Percentiles rank a stretch among this genome's conserved stretches.
Conservation (phyloP, 179 eudicot species). For the Spergularia azorica region DNA sequence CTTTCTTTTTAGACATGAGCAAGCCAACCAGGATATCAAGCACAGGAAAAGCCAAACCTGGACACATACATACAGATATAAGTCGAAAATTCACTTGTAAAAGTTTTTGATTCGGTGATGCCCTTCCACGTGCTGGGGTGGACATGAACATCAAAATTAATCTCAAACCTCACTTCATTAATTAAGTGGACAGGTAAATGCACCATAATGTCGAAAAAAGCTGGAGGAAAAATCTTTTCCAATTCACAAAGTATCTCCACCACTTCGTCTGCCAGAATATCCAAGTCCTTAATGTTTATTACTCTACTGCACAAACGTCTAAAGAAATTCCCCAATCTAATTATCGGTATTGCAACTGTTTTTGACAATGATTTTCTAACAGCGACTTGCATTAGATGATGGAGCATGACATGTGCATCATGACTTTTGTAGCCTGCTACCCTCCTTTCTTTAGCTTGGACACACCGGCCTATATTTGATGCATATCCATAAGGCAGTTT, state of each 20-base stretch:
- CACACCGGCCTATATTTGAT: slow-evolving; percentile 27
- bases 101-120: too few species aligned
- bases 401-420: slow-evolving; percentile 23
- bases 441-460: slow-evolving; percentile 1
- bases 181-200: slow-evolving; percentile 30
- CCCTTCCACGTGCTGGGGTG: too few species aligned
- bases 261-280: neutral
- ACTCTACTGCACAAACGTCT: slow-evolving; percentile 3
- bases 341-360: neutral
- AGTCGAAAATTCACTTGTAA: too few species aligned
- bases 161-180: slow-evolving; percentile 11
- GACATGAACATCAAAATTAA: too few species aligned
- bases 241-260: slow-evolving; percentile 18
- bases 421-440: slow-evolving; percentile 20
- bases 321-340: slow-evolving; percentile 18
- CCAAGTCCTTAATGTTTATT: slow-evolving; percentile 4
- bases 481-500: slow-evolving; percentile 33
- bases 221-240: slow-evolving; percentile 17
- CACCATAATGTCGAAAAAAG: slow-evolving; percentile 31
- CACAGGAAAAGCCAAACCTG: too few species aligned
- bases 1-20: too few species aligned
- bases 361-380: slow-evolving; percentile 14
- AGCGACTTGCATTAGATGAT: slow-evolving; percentile 12
- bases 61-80: too few species aligned
- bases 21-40: too few species aligned